Evolutionary conservation across 2,329 filamentous ascomycete genomes (phyloP).

Genomic region (Fusarium sp.): DNA sequence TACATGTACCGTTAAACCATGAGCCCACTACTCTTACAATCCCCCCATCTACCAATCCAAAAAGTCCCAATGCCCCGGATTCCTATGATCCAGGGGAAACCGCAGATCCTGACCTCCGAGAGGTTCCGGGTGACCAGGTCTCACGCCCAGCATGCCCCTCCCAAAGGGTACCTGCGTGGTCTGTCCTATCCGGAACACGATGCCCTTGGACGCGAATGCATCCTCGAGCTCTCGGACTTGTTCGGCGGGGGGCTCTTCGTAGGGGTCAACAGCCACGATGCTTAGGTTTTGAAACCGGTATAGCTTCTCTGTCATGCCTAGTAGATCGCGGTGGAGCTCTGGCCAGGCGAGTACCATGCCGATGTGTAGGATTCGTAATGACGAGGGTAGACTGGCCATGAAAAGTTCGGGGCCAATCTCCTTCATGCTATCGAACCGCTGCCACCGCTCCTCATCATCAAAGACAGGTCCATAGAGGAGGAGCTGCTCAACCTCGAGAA

Average conservation of each 20-base stretch:
- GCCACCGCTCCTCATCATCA: constrained; percentile 33
- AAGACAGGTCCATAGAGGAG: constrained; percentile 45
- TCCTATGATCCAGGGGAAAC: constrained; percentile 35
- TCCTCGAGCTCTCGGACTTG: constrained; percentile 37
- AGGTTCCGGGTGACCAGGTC: constrained; percentile 38
- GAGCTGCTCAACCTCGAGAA: constrained; percentile 44
- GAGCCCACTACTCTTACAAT: background rate
- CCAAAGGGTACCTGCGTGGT: constrained; percentile 43
- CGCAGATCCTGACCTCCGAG: constrained; percentile 28
- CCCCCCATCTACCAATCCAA: constrained; percentile 15
- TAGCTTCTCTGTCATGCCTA: constrained; percentile 38
- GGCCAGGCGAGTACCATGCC: constrained; percentile 45
- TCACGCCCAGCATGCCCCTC: constrained; percentile 42
- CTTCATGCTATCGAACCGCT: constrained; percentile 31
- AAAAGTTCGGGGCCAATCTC: constrained; percentile 40
- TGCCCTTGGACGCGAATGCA: constrained; percentile 31
- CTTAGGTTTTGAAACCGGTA: constrained; percentile 38
- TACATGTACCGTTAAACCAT: constrained; percentile 9
- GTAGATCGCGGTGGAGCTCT: constrained; percentile 41
- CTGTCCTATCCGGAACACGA: constrained; percentile 36
- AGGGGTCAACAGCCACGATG: constrained; percentile 43
- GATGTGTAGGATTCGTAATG: constrained; percentile 39
- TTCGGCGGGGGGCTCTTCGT: constrained; percentile 30
- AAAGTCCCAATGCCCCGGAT: constrained; percentile 26
- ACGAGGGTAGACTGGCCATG: constrained; percentile 42